phyloP scores from a whole-genome alignment of 2,329 filamentous ascomycete genomes.

The Cordyceps tenuipes region DNA sequence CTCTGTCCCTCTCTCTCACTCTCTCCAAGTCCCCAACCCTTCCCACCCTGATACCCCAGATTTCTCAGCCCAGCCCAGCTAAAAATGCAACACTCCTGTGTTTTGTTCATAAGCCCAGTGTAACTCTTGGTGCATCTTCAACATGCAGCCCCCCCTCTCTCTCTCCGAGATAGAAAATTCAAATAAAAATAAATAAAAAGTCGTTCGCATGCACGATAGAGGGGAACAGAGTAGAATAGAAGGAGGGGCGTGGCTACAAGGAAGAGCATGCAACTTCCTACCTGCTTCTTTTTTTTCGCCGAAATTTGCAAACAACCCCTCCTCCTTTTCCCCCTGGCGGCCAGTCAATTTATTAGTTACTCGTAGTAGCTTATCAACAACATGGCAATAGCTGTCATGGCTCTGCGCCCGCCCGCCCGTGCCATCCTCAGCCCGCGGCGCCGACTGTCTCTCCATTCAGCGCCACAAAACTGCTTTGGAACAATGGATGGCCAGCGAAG shows the following conservation, averaged over 20 bases:
- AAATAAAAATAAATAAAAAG: not conserved
- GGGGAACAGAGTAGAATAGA: not conserved
- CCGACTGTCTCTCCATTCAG: not conserved
- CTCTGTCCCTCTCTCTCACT: no score
- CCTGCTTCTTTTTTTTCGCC: not conserved
- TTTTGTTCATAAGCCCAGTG: not conserved
- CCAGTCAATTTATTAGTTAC: no score
- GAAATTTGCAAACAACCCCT: not conserved
- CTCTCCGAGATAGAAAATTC: not conserved
- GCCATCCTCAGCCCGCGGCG: not conserved
- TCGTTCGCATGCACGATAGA: not conserved
- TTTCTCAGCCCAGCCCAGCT: not conserved
- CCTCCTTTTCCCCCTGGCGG: no score
- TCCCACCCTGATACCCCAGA: not conserved
- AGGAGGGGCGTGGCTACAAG: not conserved
- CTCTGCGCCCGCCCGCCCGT: no score
- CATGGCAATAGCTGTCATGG: no score
- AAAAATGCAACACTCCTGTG: not conserved
- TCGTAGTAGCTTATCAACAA: no score
- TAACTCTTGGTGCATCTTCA: not conserved
- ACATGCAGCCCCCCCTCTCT: not conserved
- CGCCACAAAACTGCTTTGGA: not conserved
- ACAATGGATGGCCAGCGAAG: not conserved
- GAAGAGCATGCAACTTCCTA: not conserved
- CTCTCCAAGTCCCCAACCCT: not conserved